Evolutionary conservation across 768 basidiomycete species (phyloP).

Genomic region (Auricularia cornea): DNA sequence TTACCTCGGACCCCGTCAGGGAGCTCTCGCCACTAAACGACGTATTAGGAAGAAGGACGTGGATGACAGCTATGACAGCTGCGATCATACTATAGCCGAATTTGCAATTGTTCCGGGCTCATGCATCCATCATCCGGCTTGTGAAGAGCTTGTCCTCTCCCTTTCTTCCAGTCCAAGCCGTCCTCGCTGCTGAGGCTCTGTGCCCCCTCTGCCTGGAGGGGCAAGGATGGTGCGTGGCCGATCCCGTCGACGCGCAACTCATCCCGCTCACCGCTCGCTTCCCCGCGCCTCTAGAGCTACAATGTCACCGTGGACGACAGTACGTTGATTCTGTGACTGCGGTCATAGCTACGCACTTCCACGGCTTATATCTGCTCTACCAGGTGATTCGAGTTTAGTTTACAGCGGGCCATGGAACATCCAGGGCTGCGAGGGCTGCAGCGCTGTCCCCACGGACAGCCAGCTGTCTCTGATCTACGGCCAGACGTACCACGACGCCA

Average conservation of each 20-base stretch:
- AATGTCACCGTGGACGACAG: slow-evolving; percentile 1
- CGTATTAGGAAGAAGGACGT: too few species aligned
- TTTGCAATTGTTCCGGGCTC: background rate
- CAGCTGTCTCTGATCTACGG: background rate
- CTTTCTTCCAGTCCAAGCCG: background rate
- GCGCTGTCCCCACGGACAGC: background rate
- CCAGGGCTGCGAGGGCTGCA: background rate
- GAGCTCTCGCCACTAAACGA: too few species aligned
- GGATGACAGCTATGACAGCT: background rate
- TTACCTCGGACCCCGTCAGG: too few species aligned
- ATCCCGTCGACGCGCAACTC: background rate
- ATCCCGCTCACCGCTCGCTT: background rate
- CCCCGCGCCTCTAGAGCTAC: background rate
- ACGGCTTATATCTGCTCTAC: too few species aligned
- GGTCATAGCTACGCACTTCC: too few species aligned
- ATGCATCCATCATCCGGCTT: background rate
- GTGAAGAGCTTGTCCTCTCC: background rate
- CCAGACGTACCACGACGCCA: background rate
- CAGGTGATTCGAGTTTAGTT: background rate
- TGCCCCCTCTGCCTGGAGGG: background rate
- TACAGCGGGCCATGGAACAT: background rate
- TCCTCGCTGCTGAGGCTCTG: background rate
- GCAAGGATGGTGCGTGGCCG: background rate
- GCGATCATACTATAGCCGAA: background rate
- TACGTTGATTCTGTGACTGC: background rate